Evolutionary conservation across 768 basidiomycete genomes (phyloP).

Genomic region (Pulveroboletus frians): DNA sequence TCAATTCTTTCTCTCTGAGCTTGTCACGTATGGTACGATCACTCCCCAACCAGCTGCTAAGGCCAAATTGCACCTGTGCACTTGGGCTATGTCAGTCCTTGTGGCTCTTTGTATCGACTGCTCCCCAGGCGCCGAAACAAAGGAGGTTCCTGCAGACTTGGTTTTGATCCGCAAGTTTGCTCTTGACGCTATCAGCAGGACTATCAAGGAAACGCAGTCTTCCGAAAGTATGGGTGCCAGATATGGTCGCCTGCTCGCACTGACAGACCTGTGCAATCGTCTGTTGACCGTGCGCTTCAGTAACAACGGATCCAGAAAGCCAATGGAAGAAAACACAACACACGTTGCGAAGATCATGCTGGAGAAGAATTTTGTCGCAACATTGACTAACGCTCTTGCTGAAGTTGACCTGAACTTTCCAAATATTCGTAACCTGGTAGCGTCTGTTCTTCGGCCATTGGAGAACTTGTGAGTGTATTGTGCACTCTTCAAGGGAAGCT

Average conservation of each 20-base stretch:
- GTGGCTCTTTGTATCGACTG: slow-evolving; percentile 93
- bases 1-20: slow-evolving; percentile 76
- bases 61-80: slow-evolving; percentile 59
- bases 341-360: slow-evolving; percentile 98
- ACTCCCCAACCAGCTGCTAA: slow-evolving; percentile 54
- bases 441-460: slow-evolving; percentile 80
- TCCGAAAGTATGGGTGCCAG: slow-evolving; percentile 62
- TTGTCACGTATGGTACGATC: slow-evolving; percentile 74
- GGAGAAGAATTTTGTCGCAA: slow-evolving; percentile 92
- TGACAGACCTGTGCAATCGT: slow-evolving; percentile 84
- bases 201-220: slow-evolving; percentile 72
- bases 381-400: slow-evolving; percentile 79
- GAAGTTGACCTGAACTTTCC: slow-evolving; percentile 97
- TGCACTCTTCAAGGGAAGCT: not conserved
- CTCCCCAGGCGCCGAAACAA: slow-evolving; percentile 55
- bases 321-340: slow-evolving; percentile 68
- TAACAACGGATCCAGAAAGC: slow-evolving; percentile 43
- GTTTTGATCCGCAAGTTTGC: slow-evolving; percentile 90
- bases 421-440: slow-evolving; percentile 79
- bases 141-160: slow-evolving; percentile 74
- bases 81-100: slow-evolving; percentile 86
- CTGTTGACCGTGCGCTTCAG: slow-evolving; percentile 77
- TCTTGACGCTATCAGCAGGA: slow-evolving; percentile 80
- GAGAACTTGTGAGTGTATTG: slow-evolving; percentile 70
- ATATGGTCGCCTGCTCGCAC: slow-evolving; percentile 84